phyloP scores from a whole-genome alignment of 768 basidiomycete species.

The Podaxis mareebaensis region DNA sequence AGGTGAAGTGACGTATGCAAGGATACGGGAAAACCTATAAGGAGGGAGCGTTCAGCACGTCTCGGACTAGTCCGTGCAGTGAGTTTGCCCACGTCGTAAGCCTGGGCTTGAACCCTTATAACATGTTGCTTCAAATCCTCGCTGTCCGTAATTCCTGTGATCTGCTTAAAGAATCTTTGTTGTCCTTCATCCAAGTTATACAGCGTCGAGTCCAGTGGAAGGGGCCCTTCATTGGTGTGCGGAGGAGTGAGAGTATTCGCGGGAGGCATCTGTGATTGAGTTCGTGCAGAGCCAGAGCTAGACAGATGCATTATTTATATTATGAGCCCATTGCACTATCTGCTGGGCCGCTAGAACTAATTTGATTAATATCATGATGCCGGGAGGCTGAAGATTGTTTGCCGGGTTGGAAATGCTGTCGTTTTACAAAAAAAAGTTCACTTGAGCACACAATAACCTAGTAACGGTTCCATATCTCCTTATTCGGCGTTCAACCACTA shows the following conservation, averaged over 20 bases:
- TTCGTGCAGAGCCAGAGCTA: not conserved
- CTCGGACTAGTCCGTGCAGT: not conserved
- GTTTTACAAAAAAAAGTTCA: not conserved
- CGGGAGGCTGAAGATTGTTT: not conserved
- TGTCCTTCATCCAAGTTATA: conserved; percentile 24
- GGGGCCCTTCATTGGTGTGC: not conserved
- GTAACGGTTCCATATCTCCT: not conserved
- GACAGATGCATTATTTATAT: not conserved
- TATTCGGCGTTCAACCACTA: no score
- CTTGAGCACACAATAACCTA: not conserved
- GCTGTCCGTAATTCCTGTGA: conserved; percentile 32
- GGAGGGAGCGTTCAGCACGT: not conserved
- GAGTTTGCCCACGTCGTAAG: conserved; percentile 24
- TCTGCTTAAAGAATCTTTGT: conserved; percentile 27
- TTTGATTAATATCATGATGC: not conserved
- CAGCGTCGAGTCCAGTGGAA: not conserved
- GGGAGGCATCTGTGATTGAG: not conserved
- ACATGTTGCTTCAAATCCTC: conserved; percentile 33
- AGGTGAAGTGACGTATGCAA: conserved; percentile 38
- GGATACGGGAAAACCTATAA: conserved; percentile 32
- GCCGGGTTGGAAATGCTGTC: not conserved
- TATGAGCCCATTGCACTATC: not conserved
- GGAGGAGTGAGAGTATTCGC: not conserved
- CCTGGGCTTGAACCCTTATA: conserved; percentile 30
- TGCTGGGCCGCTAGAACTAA: not conserved